These are phyloP conservation scores for Suillus lakei DNA, from an alignment of 768 basidiomycete species.

Conservation along the genomic window DNA sequence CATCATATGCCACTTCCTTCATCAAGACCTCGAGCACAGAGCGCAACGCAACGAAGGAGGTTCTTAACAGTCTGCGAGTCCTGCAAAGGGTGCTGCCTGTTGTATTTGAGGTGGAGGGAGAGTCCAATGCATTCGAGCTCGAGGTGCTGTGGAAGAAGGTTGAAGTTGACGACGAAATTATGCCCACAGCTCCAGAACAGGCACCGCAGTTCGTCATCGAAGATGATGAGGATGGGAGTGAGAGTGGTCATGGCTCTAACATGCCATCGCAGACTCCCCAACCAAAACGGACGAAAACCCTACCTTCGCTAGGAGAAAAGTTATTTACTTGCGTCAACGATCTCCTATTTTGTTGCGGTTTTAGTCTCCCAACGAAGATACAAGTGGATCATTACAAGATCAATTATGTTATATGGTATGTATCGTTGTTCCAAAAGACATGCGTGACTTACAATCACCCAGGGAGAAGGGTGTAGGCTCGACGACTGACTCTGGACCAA, in stretches of 20 bases:
- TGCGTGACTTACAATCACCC: conserved; percentile 13
- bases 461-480: conserved; percentile 98
- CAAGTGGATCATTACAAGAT: conserved; percentile 84
- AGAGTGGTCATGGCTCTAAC: conserved; percentile 40
- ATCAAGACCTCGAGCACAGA: conserved; percentile 62
- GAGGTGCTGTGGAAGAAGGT: conserved; percentile 84
- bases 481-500: conserved; percentile 71
- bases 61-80: conserved; percentile 90
- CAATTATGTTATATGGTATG: conserved; percentile 88
- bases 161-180: conserved; percentile 47
- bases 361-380: conserved; percentile 81
- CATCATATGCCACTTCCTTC: conserved; percentile 71
- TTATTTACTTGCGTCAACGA: conserved; percentile 83
- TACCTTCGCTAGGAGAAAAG: conserved; percentile 82
- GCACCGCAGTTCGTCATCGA: conserved; percentile 86
- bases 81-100: conserved; percentile 89
- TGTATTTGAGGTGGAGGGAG: conserved; percentile 81
- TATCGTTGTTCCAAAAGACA: conserved; percentile 13
- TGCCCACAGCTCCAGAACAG: conserved; percentile 25
- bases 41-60: conserved; percentile 81
- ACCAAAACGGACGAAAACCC: conserved; percentile 45
- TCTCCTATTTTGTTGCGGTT: conserved; percentile 91
- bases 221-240: conserved; percentile 70
- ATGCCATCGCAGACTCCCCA: conserved; percentile 22
- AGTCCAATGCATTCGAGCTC: conserved; percentile 72